phyloP scores from a whole-genome alignment of 2,329 filamentous ascomycete genomes.

The Colletotrichum caudatum region DNA sequence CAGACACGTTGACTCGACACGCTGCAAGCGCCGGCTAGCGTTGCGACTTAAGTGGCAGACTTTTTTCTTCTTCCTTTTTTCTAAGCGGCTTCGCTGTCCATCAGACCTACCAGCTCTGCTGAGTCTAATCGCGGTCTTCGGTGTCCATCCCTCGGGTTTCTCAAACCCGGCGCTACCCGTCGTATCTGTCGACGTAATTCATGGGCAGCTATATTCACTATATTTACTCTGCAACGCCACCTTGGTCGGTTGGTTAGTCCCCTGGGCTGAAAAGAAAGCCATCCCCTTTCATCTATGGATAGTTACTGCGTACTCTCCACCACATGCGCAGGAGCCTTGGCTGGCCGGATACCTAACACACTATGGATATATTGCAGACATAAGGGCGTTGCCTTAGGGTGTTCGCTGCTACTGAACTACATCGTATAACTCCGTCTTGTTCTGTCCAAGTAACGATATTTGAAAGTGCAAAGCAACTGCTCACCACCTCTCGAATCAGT shows the following conservation, averaged over 20 bases:
- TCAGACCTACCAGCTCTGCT: background rate
- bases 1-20: no score
- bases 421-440: background rate
- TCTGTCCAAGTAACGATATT: background rate
- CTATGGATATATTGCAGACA: background rate
- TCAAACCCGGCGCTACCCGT: background rate
- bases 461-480: background rate
- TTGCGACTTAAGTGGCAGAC: background rate
- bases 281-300: background rate
- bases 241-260: background rate
- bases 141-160: background rate
- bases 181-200: background rate
- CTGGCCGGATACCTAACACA: background rate
- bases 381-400: background rate
- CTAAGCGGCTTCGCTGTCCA: background rate
- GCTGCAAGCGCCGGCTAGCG: background rate
- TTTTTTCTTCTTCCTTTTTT: no score
- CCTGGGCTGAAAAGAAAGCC: background rate
- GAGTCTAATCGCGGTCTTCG: background rate
- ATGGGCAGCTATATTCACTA: background rate
- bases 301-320: background rate
- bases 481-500: conserved; percentile 8
- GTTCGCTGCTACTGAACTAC: no score
- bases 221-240: background rate
- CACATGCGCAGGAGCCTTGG: background rate